These are phyloP conservation scores for Fraxinus albicans DNA, from an alignment of 305 asterid genomes.

Conservation along the genomic window DNA sequence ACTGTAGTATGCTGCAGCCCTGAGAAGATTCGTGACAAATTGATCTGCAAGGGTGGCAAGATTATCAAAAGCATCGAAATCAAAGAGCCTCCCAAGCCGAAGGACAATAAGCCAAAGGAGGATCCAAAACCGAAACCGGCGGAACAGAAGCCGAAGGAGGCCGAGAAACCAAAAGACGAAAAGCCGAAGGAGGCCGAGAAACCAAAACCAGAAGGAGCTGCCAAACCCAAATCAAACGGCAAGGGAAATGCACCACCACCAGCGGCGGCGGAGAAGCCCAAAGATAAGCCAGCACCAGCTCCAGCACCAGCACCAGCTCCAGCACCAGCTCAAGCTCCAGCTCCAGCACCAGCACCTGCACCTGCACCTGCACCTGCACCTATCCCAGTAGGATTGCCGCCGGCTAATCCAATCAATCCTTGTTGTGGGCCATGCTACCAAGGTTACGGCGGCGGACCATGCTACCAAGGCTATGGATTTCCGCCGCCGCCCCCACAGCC, in stretches of 20 bases:
- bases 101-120: constrained; percentile 26
- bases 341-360: constrained; percentile 21
- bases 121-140: background rate
- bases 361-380: constrained; percentile 24
- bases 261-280: background rate
- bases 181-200: constrained; percentile 26
- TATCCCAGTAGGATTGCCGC: constrained; percentile 23
- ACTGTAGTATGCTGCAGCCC: constrained; percentile 68
- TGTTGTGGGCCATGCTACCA: constrained; percentile 45
- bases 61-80: constrained; percentile 67
- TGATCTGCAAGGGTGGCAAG: constrained; percentile 52
- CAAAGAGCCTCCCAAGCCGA: constrained; percentile 45
- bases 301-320: constrained; percentile 34
- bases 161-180: constrained; percentile 30
- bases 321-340: constrained; percentile 28
- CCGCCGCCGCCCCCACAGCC: constrained; percentile 48
- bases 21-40: constrained; percentile 64
- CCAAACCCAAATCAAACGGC: constrained; percentile 22
- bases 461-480: constrained; percentile 49
- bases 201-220: background rate
- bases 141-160: constrained; percentile 21
- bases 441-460: constrained; percentile 55
- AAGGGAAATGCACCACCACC: background rate
- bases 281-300: constrained; percentile 17
- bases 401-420: constrained; percentile 38